Evolutionary conservation across 139 green algal genomes (phyloP).

Genomic region (Nannochloris sp.): DNA sequence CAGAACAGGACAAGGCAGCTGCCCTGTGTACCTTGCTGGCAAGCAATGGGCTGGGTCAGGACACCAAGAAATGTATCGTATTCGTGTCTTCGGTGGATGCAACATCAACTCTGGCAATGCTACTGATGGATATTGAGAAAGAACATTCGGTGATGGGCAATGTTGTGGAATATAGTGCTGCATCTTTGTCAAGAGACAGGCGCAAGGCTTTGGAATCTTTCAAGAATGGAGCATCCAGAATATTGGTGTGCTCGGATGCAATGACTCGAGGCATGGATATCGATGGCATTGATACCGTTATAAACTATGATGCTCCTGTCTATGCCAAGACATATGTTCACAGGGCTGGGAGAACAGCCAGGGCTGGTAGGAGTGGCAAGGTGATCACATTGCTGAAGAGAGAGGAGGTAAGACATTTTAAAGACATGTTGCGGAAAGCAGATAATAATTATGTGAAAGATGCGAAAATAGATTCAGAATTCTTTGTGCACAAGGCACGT

Average conservation of each 20-base stretch:
- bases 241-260: constrained; percentile 80
- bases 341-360: constrained; percentile 68
- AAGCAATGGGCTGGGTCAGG: constrained; percentile 13
- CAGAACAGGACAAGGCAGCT: constrained; percentile 54
- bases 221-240: not conserved
- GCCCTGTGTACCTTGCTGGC: constrained; percentile 59
- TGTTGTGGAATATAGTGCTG: constrained; percentile 46
- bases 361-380: constrained; percentile 41
- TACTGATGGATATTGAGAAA: constrained; percentile 14
- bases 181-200: constrained; percentile 15
- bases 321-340: constrained; percentile 77
- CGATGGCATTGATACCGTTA: constrained; percentile 39
- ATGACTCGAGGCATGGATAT: constrained; percentile 88
- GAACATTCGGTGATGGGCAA: not conserved
- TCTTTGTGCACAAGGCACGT: constrained; percentile 17
- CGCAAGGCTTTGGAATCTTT: not conserved
- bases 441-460: constrained; percentile 75
- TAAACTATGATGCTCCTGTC: constrained; percentile 84
- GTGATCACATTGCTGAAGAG: constrained; percentile 46
- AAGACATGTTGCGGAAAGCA: constrained; percentile 67
- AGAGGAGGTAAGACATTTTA: constrained; percentile 82
- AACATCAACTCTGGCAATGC: constrained; percentile 40
- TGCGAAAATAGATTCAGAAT: constrained; percentile 27
- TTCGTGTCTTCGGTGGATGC: constrained; percentile 78
- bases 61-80: constrained; percentile 48